phyloP scores from a whole-genome alignment of 176 grass and related monocot species.

The Neostapfia colusana region DNA sequence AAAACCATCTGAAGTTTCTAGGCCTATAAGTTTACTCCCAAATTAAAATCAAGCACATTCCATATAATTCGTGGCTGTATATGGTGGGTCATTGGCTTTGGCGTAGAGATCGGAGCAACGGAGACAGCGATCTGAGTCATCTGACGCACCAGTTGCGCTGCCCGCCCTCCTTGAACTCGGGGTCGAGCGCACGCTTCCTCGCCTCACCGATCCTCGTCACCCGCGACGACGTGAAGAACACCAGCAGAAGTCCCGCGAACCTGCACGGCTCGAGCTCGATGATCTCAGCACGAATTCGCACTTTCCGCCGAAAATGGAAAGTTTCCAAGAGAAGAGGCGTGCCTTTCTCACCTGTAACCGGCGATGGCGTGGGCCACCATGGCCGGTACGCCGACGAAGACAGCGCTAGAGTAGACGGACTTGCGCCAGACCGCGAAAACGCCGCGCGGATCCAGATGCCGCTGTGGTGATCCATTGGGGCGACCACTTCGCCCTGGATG shows the following conservation, averaged over 20 bases:
- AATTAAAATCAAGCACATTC: neutral
- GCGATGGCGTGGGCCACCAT: constrained; percentile 82
- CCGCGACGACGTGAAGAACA: constrained; percentile 91
- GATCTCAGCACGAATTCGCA: constrained; percentile 23
- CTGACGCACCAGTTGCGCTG: constrained; percentile 72
- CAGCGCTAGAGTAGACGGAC: constrained; percentile 74
- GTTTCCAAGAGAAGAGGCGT: neutral
- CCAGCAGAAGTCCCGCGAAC: constrained; percentile 74
- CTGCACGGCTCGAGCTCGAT: constrained; percentile 43
- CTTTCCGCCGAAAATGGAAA: neutral
- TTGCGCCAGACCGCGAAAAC: constrained; percentile 71
- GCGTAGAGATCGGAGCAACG: neutral
- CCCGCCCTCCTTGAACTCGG: constrained; percentile 86
- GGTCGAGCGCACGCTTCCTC: constrained; percentile 75
- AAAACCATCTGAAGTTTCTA: constrained; percentile 17
- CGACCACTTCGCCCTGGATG: neutral
- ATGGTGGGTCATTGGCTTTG: neutral
- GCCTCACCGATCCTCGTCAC: constrained; percentile 80
- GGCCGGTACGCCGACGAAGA: constrained; percentile 73
- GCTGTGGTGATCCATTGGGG: constrained; percentile 35
- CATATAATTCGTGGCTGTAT: neutral
- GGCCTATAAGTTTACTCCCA: neutral
- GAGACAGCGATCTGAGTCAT: constrained; percentile 22
- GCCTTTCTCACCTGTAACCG: constrained; percentile 65
- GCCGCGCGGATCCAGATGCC: constrained; percentile 52